phyloP scores from a whole-genome alignment of 2,329 filamentous ascomycete genomes.

The Gnomoniopsis sp. region DNA sequence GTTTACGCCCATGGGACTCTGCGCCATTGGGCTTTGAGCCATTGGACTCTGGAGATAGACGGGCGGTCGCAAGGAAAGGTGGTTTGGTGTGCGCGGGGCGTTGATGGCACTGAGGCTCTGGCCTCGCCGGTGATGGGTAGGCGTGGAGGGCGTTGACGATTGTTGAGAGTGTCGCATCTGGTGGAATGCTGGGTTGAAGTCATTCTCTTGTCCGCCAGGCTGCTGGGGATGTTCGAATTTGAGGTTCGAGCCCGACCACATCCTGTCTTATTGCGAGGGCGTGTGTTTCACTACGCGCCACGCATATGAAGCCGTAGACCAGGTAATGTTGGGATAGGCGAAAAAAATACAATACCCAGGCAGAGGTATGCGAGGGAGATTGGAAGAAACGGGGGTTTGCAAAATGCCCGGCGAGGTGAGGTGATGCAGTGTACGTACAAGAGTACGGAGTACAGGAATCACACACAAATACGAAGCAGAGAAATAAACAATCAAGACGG shows the following conservation, averaged over 20 bases:
- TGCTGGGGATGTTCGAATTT: conserved; percentile 18
- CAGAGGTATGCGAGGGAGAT: neutral
- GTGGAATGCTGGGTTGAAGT: conserved; percentile 16
- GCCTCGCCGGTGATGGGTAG: conserved; percentile 16
- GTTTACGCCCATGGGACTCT: conserved; percentile 15
- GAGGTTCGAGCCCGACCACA: conserved; percentile 17
- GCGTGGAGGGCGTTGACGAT: conserved; percentile 14
- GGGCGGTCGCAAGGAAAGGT: conserved; percentile 13
- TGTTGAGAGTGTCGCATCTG: conserved; percentile 10
- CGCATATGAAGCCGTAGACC: neutral
- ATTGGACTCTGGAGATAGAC: conserved; percentile 18
- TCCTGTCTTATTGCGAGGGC: conserved; percentile 2
- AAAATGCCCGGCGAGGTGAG: neutral
- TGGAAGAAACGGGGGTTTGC: neutral
- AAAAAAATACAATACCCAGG: neutral
- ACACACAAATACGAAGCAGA: neutral
- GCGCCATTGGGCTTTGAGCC: conserved; percentile 13
- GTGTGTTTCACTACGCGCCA: neutral
- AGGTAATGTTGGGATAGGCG: neutral
- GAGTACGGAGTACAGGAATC: neutral
- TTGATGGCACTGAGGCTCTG: conserved; percentile 15
- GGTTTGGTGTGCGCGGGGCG: conserved; percentile 16
- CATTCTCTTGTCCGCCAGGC: conserved; percentile 1
- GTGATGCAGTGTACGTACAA: neutral
- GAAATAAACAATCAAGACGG: neutral